phyloP scores from a whole-genome alignment of 257 asterid species.

The Schizonepeta tenuifolia region DNA sequence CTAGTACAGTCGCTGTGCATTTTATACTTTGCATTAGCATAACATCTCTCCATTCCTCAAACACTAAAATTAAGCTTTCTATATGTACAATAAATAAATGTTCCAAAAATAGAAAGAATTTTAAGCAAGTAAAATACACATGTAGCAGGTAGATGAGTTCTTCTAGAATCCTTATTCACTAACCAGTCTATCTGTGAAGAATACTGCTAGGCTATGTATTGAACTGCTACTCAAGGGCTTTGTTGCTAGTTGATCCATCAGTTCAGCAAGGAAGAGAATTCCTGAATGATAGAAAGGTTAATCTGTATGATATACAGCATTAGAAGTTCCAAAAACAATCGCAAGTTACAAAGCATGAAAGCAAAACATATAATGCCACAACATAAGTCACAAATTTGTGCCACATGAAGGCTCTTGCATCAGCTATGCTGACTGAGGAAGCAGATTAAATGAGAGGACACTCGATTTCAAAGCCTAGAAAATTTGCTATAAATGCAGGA shows the following conservation, averaged over 20 bases:
- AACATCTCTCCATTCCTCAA: conserved; percentile 10
- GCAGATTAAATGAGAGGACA: background rate
- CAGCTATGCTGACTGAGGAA: background rate
- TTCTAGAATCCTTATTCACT: conserved; percentile 41
- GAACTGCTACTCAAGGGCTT: conserved; percentile 64
- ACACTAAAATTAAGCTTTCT: conserved; percentile 2
- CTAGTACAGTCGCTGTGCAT: background rate
- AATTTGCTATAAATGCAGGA: conserved; percentile 3
- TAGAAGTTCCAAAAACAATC: background rate
- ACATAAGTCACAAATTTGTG: background rate
- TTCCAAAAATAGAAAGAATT: conserved; percentile 4
- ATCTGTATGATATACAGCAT: conserved; percentile 7
- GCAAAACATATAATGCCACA: conserved; percentile 17
- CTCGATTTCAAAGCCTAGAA: conserved; percentile 23
- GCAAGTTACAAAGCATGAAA: background rate
- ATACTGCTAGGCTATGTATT: conserved; percentile 72
- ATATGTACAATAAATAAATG: background rate
- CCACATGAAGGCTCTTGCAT: conserved; percentile 2
- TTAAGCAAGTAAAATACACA: conserved; percentile 8
- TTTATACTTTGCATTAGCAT: background rate
- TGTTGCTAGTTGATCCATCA: conserved; percentile 54
- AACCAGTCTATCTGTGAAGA: conserved; percentile 91
- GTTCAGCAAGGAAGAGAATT: conserved; percentile 78
- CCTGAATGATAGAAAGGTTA: conserved; percentile 52
- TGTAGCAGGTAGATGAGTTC: conserved; percentile 9